Evolutionary conservation across 169 alveolate species (phyloP).

Genomic region (Theileria parva): DNA sequence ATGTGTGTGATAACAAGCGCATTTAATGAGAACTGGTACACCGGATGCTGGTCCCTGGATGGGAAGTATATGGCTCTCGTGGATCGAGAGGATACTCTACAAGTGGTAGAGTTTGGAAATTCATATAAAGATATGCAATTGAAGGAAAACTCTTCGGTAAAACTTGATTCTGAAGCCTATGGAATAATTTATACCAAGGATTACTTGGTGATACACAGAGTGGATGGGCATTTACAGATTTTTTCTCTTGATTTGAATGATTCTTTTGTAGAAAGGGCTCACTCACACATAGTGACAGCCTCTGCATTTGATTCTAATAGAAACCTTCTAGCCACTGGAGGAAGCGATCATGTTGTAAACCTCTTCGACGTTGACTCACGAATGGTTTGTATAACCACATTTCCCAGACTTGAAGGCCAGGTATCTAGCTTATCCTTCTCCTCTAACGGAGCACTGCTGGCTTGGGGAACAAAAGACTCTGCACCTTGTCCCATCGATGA

Average conservation of each 20-base stretch:
- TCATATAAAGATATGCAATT: background rate
- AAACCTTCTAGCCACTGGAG: slow-evolving; percentile 64
- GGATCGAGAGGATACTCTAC: slow-evolving; percentile 59
- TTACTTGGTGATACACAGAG: slow-evolving; percentile 50
- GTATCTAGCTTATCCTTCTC: slow-evolving; percentile 53
- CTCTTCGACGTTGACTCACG: slow-evolving; percentile 34
- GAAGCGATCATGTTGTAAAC: slow-evolving; percentile 64
- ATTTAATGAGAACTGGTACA: slow-evolving; percentile 52
- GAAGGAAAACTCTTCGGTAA: slow-evolving; percentile 13
- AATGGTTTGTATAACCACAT: slow-evolving; percentile 58
- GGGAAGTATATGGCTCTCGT: slow-evolving; percentile 57
- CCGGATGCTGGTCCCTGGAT: slow-evolving; percentile 63
- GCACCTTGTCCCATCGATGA: slow-evolving; percentile 23
- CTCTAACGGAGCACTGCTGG: slow-evolving; percentile 47
- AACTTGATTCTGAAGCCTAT: slow-evolving; percentile 49
- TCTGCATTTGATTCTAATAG: slow-evolving; percentile 25
- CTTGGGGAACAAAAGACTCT: slow-evolving; percentile 72
- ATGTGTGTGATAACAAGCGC: slow-evolving; percentile 32
- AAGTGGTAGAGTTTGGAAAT: slow-evolving; percentile 32
- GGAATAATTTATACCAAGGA: slow-evolving; percentile 56
- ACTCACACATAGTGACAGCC: slow-evolving; percentile 61
- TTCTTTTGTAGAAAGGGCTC: slow-evolving; percentile 47
- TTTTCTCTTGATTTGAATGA: slow-evolving; percentile 13
- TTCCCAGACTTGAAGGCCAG: slow-evolving; percentile 64
- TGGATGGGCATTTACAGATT: slow-evolving; percentile 53